Evolutionary conservation across 2,329 filamentous ascomycete genomes (phyloP).

Genomic region (Purpureocillium takamizusanense): DNA sequence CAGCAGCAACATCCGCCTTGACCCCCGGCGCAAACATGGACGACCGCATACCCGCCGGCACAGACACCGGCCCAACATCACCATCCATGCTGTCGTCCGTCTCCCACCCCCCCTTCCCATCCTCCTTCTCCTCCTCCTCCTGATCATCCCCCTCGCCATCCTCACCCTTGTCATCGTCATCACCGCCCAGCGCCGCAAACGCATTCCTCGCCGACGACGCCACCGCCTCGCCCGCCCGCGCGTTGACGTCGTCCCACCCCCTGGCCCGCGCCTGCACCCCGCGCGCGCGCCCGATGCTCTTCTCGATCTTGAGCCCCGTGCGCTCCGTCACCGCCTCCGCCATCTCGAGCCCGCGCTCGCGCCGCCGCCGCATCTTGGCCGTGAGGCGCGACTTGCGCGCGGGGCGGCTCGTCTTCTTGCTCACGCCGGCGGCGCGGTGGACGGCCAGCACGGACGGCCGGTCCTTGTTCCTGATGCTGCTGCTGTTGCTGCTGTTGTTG

Average conservation of each 20-base stretch:
- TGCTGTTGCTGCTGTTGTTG: too few species aligned
- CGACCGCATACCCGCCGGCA: not conserved
- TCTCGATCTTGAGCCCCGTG: conserved; percentile 45
- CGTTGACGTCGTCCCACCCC: conserved; percentile 52
- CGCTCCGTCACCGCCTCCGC: conserved; percentile 52
- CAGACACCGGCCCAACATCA: not conserved
- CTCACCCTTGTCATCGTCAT: conserved; percentile 12
- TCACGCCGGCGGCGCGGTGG: conserved; percentile 57
- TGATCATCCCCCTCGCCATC: too few species aligned
- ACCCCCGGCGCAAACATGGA: not conserved
- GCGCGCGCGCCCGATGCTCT: conserved; percentile 40
- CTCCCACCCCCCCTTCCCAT: conserved; percentile 14
- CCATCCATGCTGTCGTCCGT: conserved; percentile 26
- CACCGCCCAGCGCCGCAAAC: conserved; percentile 10
- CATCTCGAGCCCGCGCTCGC: conserved; percentile 49
- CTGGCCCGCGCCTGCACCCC: conserved; percentile 40
- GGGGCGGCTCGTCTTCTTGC: conserved; percentile 52
- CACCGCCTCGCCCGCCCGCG: conserved; percentile 12
- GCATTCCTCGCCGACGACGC: conserved; percentile 9
- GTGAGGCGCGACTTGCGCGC: conserved; percentile 46
- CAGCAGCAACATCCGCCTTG: conserved; percentile 4
- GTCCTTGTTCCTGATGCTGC: too few species aligned
- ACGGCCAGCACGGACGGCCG: conserved; percentile 62
- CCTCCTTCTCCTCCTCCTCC: conserved; percentile 11
- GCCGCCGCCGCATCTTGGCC: conserved; percentile 43